These are phyloP conservation scores for Canariomyces notabilis DNA, from an alignment of 2,329 filamentous ascomycete genomes.

Conservation along the genomic window DNA sequence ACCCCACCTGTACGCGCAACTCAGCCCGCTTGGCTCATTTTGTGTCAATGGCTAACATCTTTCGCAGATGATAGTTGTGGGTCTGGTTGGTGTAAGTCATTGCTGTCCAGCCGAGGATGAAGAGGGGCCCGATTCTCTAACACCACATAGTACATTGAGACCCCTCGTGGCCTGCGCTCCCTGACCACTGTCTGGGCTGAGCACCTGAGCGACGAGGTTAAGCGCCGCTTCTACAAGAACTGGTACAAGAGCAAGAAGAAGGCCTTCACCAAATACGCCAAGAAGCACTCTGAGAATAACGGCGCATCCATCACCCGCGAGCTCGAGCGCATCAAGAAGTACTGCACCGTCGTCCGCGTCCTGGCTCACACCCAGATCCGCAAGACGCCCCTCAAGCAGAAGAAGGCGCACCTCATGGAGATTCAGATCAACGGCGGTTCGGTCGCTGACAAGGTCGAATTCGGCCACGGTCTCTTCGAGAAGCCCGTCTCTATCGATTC, in stretches of 20 bases:
- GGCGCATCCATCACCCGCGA: conserved; percentile 90
- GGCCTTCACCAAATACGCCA: conserved; percentile 99
- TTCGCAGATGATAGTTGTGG: conserved; percentile 95
- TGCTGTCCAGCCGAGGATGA: conserved; percentile 24
- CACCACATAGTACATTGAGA: conserved; percentile 77
- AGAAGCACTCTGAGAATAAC: conserved; percentile 96
- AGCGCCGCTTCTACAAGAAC: conserved; percentile 99
- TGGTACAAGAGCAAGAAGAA: conserved; percentile 99
- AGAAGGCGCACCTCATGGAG: conserved; percentile 99
- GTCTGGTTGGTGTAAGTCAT: conserved; percentile 71
- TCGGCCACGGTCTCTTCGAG: conserved; percentile 95
- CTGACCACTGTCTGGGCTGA: conserved; percentile 99
- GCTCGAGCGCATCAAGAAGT: conserved; percentile 99
- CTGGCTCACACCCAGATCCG: conserved; percentile 99
- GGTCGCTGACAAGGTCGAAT: conserved; percentile 93
- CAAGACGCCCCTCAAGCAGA: conserved; percentile 99
- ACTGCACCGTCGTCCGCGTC: conserved; percentile 98
- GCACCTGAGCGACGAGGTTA: conserved; percentile 97
- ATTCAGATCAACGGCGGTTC: conserved; percentile 99
- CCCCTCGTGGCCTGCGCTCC: conserved; percentile 96
- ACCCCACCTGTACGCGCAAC: conserved; percentile 92
- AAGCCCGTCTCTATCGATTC: conserved; percentile 90
- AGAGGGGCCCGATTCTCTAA: conserved; percentile 16
- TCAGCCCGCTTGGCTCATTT: conserved; percentile 67
- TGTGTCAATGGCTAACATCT: conserved; percentile 69